Base-by-base conservation (phyloP, 371 early-diverging fungal species). In the Mortierella sp. region DNA sequence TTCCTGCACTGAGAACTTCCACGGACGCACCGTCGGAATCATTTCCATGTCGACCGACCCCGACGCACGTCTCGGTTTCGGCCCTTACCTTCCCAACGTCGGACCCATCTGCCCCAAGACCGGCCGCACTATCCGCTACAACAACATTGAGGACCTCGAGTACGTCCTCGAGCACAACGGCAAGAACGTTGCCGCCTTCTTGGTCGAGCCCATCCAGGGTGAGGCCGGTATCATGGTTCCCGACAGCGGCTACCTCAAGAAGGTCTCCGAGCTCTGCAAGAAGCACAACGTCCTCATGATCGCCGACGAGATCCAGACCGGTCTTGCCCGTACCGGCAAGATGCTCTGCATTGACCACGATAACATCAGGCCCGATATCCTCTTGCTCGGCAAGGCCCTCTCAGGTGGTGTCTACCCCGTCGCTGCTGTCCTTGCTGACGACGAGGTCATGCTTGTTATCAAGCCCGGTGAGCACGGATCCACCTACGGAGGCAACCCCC, bases 221-320 rank as follows among this genome's bases (percentile, higher is more conserved):
- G 99, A 99, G 91, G 99, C 98, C 40, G 98, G 94, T 83, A 97
- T 99, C 87, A 92, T 94, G 86, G 96, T 98, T 5, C 98, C 99
- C n/a, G 96, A 96, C 80, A 92, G 95, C 0, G 98, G 97, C 14
- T 99, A 98, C 89, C 90, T 99, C 71, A 91, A 92, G 83, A 91
- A 91, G 76, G 93, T 94, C 82, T 92, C 94, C 78, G 96, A 95
- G 26, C 92, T 98, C 54, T 99, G 99, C 95, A 95, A 96, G 88
- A 95, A 98, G 89, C 94, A 98, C 92, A 98, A 98, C 80, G 98
- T 98, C 28, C 91, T 99, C 74, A 94, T 99, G 77, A 98, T 99
- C 87, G 97, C 96, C 67, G 99, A 99, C 83, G 99, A 99, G 90
- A 97, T 99, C 87, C 99, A 99, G 89, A 96, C 98, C n/a, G 99